Conservation (phyloP, 352 stramenopile genomes). For the Globisporangium takayamanum region DNA sequence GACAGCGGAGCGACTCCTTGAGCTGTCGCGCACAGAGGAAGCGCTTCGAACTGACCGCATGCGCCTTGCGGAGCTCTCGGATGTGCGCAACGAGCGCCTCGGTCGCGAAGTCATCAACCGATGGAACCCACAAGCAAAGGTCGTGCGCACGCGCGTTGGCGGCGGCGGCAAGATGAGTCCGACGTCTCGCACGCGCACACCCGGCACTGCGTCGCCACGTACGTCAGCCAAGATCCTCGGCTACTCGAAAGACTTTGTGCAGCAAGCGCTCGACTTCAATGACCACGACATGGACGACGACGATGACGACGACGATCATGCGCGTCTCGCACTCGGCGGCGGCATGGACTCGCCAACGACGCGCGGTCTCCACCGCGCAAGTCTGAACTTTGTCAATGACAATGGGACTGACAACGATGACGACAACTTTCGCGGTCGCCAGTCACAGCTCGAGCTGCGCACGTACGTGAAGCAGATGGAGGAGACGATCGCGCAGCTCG, state of each 20-base stretch:
- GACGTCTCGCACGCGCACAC: constrained; percentile 14
- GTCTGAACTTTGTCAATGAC: constrained; percentile 12
- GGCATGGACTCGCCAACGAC: constrained; percentile 7
- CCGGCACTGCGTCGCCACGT: constrained; percentile 25
- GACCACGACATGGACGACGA: constrained; percentile 39
- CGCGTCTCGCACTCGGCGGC: neutral
- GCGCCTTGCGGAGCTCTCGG: constrained; percentile 66
- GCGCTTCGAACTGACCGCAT: constrained; percentile 57
- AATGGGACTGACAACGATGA: constrained; percentile 8
- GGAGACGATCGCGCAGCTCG: constrained; percentile 67
- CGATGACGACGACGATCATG: constrained; percentile 15
- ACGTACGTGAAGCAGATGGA: constrained; percentile 81
- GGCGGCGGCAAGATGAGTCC: constrained; percentile 23
- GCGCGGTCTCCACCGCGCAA: constrained; percentile 5
- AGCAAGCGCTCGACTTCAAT: constrained; percentile 70
- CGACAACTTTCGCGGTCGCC: constrained; percentile 15
- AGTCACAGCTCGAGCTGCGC: constrained; percentile 43
- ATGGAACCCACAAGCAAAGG: constrained; percentile 41
- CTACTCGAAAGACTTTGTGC: constrained; percentile 68
- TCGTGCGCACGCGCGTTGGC: constrained; percentile 15
- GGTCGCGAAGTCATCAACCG: constrained; percentile 26
- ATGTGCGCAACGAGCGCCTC: constrained; percentile 51
- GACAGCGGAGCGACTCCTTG: constrained; percentile 37
- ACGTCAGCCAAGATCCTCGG: constrained; percentile 56
- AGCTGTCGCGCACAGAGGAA: constrained; percentile 45